These are phyloP conservation scores for Petasospora rhodanensis DNA, from an alignment of 1,139 yeast species.

Conservation along the genomic window DNA sequence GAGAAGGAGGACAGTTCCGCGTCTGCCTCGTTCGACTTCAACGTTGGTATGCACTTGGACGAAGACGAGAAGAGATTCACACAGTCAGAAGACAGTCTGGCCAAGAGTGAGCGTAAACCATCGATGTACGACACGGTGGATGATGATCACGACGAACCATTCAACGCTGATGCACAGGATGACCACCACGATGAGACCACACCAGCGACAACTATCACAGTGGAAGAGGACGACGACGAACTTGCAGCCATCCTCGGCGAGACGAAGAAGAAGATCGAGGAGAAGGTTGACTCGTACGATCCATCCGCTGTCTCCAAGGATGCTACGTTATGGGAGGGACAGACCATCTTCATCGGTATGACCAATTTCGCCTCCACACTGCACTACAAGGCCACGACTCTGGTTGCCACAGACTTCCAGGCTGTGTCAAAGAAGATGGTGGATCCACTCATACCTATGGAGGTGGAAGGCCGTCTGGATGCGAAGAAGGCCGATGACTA, in stretches of 20 bases:
- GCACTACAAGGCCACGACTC: slow-evolving; percentile 21
- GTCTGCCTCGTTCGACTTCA: slow-evolving; percentile 23
- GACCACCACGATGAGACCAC: slow-evolving; percentile 8
- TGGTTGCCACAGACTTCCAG: slow-evolving; percentile 4
- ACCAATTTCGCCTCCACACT: slow-evolving; percentile 38
- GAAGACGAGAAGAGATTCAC: slow-evolving; percentile 29
- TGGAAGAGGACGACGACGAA: slow-evolving; percentile 17
- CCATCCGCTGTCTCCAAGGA: slow-evolving; percentile 7
- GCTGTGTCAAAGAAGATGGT: slow-evolving; percentile 4
- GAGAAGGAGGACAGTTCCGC: slow-evolving; percentile 49
- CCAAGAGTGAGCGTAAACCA: slow-evolving; percentile 7
- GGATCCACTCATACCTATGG: slow-evolving; percentile 34
- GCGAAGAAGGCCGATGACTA: slow-evolving; percentile 51
- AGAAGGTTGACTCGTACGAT: slow-evolving; percentile 14
- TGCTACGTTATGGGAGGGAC: slow-evolving; percentile 48
- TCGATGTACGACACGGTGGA: slow-evolving; percentile 4
- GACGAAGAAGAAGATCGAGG: slow-evolving; percentile 11
- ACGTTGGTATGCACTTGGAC: slow-evolving; percentile 31
- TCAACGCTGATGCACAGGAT: slow-evolving; percentile 6
- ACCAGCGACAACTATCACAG: slow-evolving; percentile 1
- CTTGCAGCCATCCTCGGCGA: slow-evolving; percentile 16
- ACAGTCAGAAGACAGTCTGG: slow-evolving; percentile 27
- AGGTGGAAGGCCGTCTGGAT: slow-evolving; percentile 62
- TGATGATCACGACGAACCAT: slow-evolving; percentile 19
- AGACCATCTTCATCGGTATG: slow-evolving; percentile 50